Percentiles rank a stretch among this genome's conserved stretches.
phyloP scores from a whole-genome alignment of 2,329 filamentous ascomycete genomes.

The Thelonectria discophora region DNA sequence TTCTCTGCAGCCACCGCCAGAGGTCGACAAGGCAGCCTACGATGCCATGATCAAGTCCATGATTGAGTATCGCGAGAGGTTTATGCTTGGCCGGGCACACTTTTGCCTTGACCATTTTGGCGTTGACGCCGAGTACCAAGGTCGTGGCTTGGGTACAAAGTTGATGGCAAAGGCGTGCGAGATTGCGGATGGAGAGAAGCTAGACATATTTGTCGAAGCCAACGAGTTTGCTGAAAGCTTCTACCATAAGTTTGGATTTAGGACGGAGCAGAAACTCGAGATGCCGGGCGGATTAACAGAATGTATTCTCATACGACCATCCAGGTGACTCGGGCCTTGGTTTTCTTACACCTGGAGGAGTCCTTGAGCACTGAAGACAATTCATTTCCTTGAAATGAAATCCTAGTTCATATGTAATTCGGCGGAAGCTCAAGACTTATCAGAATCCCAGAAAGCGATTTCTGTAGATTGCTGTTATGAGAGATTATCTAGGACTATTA shows the following conservation, averaged over 20 bases:
- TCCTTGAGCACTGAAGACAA: no score
- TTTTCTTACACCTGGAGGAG: no score
- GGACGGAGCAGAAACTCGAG: neutral
- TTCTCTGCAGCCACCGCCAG: neutral
- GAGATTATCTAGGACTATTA: no score
- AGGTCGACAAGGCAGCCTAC: neutral
- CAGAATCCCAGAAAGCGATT: no score
- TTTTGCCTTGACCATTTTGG: neutral
- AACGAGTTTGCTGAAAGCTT: conserved; percentile 3
- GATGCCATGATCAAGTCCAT: neutral
- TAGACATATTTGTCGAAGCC: conserved; percentile 4
- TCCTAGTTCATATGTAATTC: no score
- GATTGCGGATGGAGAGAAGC: conserved; percentile 1
- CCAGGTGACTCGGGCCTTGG: neutral
- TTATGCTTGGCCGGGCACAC: neutral
- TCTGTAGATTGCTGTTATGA: no score
- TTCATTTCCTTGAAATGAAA: no score
- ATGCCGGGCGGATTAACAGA: neutral
- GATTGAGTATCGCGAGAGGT: neutral
- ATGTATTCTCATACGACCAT: neutral
- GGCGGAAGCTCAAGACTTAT: no score
- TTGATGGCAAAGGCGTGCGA: neutral
- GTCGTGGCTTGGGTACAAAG: neutral
- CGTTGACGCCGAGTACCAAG: neutral
- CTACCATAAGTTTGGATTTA: neutral